A percentile compares a stretch with the other conserved stretches of the same genome.
phyloP scores from a whole-genome alignment of 2,329 filamentous ascomycete species.

The Cytospora schulzeri region DNA sequence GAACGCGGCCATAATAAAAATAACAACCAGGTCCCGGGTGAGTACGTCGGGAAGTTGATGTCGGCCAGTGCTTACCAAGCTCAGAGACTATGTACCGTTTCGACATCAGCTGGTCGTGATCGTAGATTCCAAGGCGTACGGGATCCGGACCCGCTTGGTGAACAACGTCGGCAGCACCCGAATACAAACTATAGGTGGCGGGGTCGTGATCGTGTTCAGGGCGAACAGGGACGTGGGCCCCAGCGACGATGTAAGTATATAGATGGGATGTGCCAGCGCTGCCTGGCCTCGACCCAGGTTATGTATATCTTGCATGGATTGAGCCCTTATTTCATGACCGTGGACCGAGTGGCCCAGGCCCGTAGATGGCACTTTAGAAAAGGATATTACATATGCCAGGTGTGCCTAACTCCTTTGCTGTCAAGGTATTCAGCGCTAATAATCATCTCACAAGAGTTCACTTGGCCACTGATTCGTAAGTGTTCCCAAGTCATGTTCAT shows the following conservation, averaged over 20 bases:
- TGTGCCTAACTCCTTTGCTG: too few species aligned
- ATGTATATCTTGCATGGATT: not conserved
- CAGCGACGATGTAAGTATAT: not conserved
- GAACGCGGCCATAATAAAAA: not conserved
- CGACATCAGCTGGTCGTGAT: not conserved
- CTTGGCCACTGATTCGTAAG: too few species aligned
- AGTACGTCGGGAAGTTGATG: not conserved
- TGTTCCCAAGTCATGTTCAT: too few species aligned
- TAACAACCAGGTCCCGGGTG: not conserved
- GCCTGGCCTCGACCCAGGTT: not conserved
- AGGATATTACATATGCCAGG: too few species aligned
- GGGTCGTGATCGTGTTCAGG: conserved; percentile 34
- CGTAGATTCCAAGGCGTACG: not conserved
- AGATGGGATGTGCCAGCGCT: not conserved
- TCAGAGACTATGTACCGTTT: not conserved
- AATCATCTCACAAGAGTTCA: too few species aligned
- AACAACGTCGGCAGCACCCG: conserved; percentile 35
- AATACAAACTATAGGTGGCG: conserved; percentile 50
- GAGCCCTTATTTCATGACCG: not conserved
- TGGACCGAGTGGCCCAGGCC: not conserved
- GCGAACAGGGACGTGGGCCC: not conserved
- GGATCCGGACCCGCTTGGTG: conserved; percentile 6
- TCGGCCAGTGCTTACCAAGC: not conserved
- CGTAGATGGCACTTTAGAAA: too few species aligned
- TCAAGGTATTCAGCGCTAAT: too few species aligned